phyloP scores from a whole-genome alignment of 208 protist genomes.

The Crithidia mellificae region DNA sequence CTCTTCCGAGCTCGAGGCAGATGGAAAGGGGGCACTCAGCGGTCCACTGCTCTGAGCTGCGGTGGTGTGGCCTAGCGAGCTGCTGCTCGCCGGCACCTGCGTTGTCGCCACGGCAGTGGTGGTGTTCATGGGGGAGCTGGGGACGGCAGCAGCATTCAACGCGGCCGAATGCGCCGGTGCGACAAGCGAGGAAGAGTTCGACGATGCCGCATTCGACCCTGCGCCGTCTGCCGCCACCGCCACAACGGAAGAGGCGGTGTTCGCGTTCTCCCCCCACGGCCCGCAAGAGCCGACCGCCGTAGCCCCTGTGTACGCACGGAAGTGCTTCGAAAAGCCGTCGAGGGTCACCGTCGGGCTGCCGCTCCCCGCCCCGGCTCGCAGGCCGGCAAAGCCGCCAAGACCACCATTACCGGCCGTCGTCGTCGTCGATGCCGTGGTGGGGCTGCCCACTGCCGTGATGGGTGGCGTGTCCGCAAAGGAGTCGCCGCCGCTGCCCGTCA shows the following conservation, averaged over 20 bases:
- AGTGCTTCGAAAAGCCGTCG: slow-evolving; percentile 47
- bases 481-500: neutral
- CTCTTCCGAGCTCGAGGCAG: slow-evolving; percentile 7
- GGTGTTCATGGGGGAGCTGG: too few relatives aligned
- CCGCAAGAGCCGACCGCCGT: neutral
- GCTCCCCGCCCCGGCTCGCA: neutral
- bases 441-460: slow-evolving; percentile 2
- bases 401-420: neutral
- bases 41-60: neutral
- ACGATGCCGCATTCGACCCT: neutral
- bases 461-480: slow-evolving; percentile 16
- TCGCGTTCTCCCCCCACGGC: neutral
- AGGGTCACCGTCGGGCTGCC: slow-evolving; percentile 23
- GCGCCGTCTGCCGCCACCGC: neutral
- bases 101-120: neutral
- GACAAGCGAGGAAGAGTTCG: neutral
- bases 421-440: slow-evolving; percentile 2
- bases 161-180: neutral
- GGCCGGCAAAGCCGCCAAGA: neutral
- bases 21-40: neutral
- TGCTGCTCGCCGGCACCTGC: neutral
- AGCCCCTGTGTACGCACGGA: slow-evolving; percentile 27
- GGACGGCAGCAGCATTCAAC: too few relatives aligned
- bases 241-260: too few relatives aligned
- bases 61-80: too few relatives aligned